phyloP scores from a whole-genome alignment of 1,139 yeast genomes.

The Cylindricascospora bacillispora region DNA sequence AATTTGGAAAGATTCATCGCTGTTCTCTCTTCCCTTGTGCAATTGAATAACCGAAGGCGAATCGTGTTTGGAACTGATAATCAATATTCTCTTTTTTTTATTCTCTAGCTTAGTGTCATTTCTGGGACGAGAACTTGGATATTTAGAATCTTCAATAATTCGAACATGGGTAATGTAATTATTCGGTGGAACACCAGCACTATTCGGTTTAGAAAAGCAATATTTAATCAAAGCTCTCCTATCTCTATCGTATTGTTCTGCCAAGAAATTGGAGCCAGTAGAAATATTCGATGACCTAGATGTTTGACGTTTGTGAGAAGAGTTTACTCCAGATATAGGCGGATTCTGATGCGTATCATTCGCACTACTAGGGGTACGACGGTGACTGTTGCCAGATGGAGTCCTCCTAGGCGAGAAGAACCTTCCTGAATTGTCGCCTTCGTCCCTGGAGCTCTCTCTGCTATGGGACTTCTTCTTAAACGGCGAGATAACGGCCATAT shows the following conservation, averaged over 20 bases:
- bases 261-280: constrained; percentile 28
- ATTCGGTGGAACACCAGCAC: constrained; percentile 31
- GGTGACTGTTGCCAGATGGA: constrained; percentile 2
- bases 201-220: constrained; percentile 32
- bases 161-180: constrained; percentile 50
- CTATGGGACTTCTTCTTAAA: constrained; percentile 25
- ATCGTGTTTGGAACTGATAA: constrained; percentile 34
- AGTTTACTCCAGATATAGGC: constrained; percentile 8
- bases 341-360: constrained; percentile 2
- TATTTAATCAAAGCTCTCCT: constrained; percentile 31
- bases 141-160: constrained; percentile 39
- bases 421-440: constrained; percentile 3
- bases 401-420: constrained; percentile 18
- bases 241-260: constrained; percentile 41
- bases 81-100: constrained; percentile 35
- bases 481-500: constrained; percentile 25
- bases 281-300: constrained; percentile 23
- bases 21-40: constrained; percentile 78
- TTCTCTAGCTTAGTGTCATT: constrained; percentile 28
- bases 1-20: constrained; percentile 66
- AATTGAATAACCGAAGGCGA: constrained; percentile 53
- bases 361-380: constrained; percentile 2
- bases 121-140: constrained; percentile 36
- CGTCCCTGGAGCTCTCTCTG: constrained; percentile 24
- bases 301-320: constrained; percentile 5